Percentiles rank a stretch among this genome's conserved stretches.
These are phyloP conservation scores for Orbilia javanica DNA, from an alignment of 2,329 filamentous ascomycete genomes.

Conservation along the genomic window DNA sequence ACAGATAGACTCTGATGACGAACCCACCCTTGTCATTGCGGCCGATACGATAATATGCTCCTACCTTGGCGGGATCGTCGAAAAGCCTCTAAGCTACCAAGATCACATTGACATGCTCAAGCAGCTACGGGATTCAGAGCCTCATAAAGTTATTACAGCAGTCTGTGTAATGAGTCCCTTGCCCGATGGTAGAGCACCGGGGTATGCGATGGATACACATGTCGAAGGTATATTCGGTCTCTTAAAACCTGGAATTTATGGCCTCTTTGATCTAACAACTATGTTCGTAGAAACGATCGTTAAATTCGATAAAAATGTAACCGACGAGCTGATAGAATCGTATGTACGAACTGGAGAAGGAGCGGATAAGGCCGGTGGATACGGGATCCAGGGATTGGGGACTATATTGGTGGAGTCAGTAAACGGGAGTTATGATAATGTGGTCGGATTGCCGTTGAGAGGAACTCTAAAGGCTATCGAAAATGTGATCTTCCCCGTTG, in stretches of 20 bases:
- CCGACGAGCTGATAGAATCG: conserved; percentile 84
- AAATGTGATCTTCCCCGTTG: conserved; percentile 82
- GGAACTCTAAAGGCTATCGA: conserved; percentile 84
- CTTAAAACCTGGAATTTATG: not conserved
- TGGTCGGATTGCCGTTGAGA: conserved; percentile 87
- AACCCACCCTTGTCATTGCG: conserved; percentile 86
- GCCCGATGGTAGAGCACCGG: conserved; percentile 82
- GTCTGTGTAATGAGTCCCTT: conserved; percentile 86
- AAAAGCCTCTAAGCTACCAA: conserved; percentile 86
- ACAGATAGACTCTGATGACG: conserved; percentile 68
- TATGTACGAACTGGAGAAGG: conserved; percentile 84
- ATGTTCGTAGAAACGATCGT: conserved; percentile 80
- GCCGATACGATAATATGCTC: conserved; percentile 92
- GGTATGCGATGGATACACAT: conserved; percentile 83
- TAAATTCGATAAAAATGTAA: conserved; percentile 80
- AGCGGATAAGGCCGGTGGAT: conserved; percentile 94
- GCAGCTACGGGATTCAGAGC: conserved; percentile 79
- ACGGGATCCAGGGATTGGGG: conserved; percentile 90
- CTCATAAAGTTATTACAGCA: conserved; percentile 82
- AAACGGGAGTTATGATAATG: conserved; percentile 92
- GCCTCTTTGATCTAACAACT: not conserved
- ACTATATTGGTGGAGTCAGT: conserved; percentile 89
- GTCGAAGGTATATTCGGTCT: conserved; percentile 72
- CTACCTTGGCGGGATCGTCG: conserved; percentile 80
- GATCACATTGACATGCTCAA: conserved; percentile 88